Base-by-base conservation (phyloP, 2,329 filamentous ascomycete species). In the Cercospora zeina region DNA sequence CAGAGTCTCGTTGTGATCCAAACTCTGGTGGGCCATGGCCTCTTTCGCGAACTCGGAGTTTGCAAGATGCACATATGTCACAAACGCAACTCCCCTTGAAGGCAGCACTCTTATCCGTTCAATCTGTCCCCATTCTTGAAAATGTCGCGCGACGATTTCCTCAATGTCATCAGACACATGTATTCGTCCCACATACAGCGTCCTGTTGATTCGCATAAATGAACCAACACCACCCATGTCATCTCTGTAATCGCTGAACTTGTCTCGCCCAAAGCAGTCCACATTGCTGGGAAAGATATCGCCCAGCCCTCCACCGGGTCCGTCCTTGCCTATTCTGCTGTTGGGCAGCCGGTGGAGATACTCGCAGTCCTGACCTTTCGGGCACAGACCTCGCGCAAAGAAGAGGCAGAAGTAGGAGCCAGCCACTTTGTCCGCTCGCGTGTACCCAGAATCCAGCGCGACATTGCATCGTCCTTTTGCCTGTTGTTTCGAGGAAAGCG, bases 211-310 rank as follows among this genome's bases (percentile, higher is more conserved):
- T 21, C 95, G 84, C 86, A 93, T 89, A 73, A 99, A 99, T 65
- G 87, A 91, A 27, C 95, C 95, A 1, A 97, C 92, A 67, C 96
- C 96, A 13, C 93, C 93, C 95, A 99, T 97, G 75, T 97, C 93
- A 74, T 97, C 93, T 71, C 93, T 83, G 77, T 97, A 97, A 73
- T 96, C 93, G 65, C 85, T 89, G 72, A 91, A 90, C 79, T 96
- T 96, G 81, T 97, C 93, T 62, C 93, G 84, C 1, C 91, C 91
- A 72, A 99, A 99, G 73, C 92, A 96, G 78, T 99, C 95, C 19
- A 96, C 87, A 70, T 97, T 97, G 1, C 90, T 90, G 65, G 93
- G 95, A 78, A 93, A 97, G 11, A 96, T 82, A 75, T 97, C 95
- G 73, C 92, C 91, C 1, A 96, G 58, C 14, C 73, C 84, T 10